phyloP scores from a whole-genome alignment of 73 alveolate genomes.

The Paramecium bursaria region DNA sequence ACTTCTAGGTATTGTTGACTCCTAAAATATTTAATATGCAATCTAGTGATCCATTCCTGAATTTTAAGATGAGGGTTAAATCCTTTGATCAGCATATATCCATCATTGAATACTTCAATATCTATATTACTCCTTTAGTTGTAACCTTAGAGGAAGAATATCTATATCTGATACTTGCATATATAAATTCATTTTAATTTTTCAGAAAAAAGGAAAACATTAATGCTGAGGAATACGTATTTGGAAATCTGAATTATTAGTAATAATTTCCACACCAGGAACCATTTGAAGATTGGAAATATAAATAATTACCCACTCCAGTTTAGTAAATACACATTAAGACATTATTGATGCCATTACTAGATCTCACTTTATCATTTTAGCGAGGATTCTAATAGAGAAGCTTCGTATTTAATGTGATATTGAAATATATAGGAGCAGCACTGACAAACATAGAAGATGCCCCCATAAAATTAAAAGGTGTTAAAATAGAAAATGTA shows the following conservation, averaged over 20 bases:
- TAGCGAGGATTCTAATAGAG: background rate
- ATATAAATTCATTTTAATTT: background rate
- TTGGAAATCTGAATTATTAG: too few relatives aligned
- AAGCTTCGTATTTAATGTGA: constrained; percentile 19
- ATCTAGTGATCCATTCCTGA: background rate
- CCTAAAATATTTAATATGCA: background rate
- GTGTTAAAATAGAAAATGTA: constrained; percentile 73
- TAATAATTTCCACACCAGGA: background rate
- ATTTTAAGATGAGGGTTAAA: constrained; percentile 28
- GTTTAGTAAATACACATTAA: background rate
- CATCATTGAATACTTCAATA: constrained; percentile 31
- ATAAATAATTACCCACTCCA: constrained; percentile 26
- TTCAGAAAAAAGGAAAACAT: background rate
- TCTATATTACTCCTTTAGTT: constrained; percentile 25
- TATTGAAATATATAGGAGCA: constrained; percentile 77
- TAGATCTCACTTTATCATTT: constrained; percentile 16
- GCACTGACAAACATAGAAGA: constrained; percentile 81
- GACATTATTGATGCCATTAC: constrained; percentile 12
- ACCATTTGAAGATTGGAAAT: constrained; percentile 52
- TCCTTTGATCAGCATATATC: background rate
- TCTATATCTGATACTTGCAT: background rate
- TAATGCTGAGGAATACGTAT: background rate
- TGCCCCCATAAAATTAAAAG: constrained; percentile 85
- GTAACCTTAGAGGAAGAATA: constrained; percentile 38
- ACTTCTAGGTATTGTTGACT: constrained; percentile 4